Conservation (phyloP, 108 stramenopile genomes). For the Cyclotella cryptica region DNA sequence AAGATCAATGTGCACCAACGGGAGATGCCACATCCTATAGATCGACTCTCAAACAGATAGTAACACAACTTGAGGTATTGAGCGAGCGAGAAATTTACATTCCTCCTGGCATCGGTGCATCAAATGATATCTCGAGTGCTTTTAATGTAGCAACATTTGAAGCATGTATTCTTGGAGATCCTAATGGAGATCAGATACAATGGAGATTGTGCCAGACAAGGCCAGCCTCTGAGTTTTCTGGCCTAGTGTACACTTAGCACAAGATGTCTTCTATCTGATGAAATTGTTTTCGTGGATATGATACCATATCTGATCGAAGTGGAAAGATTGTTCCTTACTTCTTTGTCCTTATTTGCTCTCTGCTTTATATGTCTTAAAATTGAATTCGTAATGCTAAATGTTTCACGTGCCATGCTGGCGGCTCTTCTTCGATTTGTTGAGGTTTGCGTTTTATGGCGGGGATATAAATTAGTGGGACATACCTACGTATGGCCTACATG, state of each 20-base stretch:
- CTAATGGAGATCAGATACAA: constrained; percentile 33
- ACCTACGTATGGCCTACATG: no score
- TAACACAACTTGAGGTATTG: constrained; percentile 52
- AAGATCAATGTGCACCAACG: constrained; percentile 28
- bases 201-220: constrained; percentile 31
- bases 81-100: constrained; percentile 36
- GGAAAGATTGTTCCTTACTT: no score
- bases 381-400: no score
- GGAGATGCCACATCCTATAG: constrained; percentile 35
- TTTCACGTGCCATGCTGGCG: no score
- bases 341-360: no score
- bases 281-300: no score
- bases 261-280: no score
- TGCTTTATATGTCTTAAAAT: no score
- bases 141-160: constrained; percentile 48
- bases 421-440: no score
- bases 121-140: constrained; percentile 9
- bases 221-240: constrained; percentile 21
- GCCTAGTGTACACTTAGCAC: not conserved
- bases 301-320: no score
- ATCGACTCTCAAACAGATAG: constrained; percentile 25
- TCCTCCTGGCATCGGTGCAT: not conserved
- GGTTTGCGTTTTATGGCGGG: no score
- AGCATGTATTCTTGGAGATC: constrained; percentile 43
- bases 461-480: no score